Base-by-base conservation (phyloP, 805 yeast genomes). In the Wickerhamiella domercqiae region DNA sequence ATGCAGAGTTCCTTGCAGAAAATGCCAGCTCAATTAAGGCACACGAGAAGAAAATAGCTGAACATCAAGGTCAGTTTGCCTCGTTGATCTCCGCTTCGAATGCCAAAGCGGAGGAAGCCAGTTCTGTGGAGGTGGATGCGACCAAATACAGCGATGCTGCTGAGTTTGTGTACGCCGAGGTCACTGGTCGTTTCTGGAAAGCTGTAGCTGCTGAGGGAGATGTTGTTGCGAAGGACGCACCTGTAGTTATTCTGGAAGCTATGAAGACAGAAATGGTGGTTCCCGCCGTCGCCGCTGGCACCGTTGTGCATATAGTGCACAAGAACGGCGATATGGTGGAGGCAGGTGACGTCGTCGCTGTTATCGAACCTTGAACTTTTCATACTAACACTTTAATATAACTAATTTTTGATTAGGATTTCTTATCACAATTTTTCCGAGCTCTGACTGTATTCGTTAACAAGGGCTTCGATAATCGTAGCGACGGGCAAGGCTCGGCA, bases 231-330 rank as follows among this genome's bases (percentile, higher is more conserved):
- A 68, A 61, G 34, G 93, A 86, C 24, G 87, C 82, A 49, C 83
- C 83, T 3, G 65, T 87, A 43, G 70, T 87, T 47, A 83, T 90
- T 29, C 81, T 87, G 38, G 98, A 87, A 60, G 97, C 98, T 39
- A 87, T 87, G 98, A 87, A 87, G 67, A 90, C 97, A 0, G 98
- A 87, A 61, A 87, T 87, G 96, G 70, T 73, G 36, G 93, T 87
- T 25, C 65, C 60, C 38, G 73, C 96, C 16, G 68, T 93, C 1
- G 48, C 42, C 4, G 40, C 32, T 5, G 62, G 62, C 22, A 56
- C 45, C 38, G 50, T 59, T 2, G 51, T 52, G 34, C 55, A 55
- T 44, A 49, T 59, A 36, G 63, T 64, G 17, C 94, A 83, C 56
- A 66, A 68, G 39, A 82, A 83, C 53, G 97, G 97, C 52, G 95